Percentiles rank a stretch among this genome's conserved stretches.
These are phyloP conservation scores for Hanseniaspora lachancei DNA, from an alignment of 805 yeast genomes.

Conservation along the genomic window DNA sequence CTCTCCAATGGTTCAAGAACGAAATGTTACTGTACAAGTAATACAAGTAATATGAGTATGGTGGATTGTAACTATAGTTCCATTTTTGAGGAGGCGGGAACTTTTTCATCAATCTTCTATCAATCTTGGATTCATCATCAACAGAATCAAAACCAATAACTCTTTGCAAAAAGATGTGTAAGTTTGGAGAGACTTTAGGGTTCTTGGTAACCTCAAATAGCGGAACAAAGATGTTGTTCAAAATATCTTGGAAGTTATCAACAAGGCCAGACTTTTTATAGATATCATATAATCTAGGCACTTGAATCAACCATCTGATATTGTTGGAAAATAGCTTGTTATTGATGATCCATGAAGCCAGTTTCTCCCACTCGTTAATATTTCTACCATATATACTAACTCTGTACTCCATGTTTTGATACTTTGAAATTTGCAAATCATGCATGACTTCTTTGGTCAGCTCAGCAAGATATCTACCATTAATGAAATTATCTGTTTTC, in stretches of 20 bases:
- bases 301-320: constrained; percentile 92
- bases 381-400: constrained; percentile 89
- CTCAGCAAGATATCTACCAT: constrained; percentile 85
- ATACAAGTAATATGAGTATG: constrained; percentile 91
- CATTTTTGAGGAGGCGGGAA: constrained; percentile 79
- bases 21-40: constrained; percentile 78
- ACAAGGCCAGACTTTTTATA: constrained; percentile 69
- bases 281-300: constrained; percentile 84
- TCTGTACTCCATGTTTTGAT: constrained; percentile 94
- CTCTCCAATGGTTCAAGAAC: constrained; percentile 74
- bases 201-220: constrained; percentile 77
- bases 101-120: constrained; percentile 66
- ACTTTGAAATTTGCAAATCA: constrained; percentile 87
- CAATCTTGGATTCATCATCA: constrained; percentile 92
- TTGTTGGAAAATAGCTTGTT: constrained; percentile 83
- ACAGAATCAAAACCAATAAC: constrained; percentile 97
- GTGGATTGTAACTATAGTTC: constrained; percentile 73
- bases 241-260: constrained; percentile 56
- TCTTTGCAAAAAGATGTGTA: constrained; percentile 75
- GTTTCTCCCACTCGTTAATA: constrained; percentile 82
- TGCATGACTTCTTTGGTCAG: constrained; percentile 85
- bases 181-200: constrained; percentile 81
- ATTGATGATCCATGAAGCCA: constrained; percentile 91
- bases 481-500: constrained; percentile 85
- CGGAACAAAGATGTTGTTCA: constrained; percentile 72